Percentiles rank a stretch among this genome's conserved stretches.
Evolutionary conservation across 192 early-diverging fungal species (phyloP).

Genomic region (Phycomyces blakesleeanus): DNA sequence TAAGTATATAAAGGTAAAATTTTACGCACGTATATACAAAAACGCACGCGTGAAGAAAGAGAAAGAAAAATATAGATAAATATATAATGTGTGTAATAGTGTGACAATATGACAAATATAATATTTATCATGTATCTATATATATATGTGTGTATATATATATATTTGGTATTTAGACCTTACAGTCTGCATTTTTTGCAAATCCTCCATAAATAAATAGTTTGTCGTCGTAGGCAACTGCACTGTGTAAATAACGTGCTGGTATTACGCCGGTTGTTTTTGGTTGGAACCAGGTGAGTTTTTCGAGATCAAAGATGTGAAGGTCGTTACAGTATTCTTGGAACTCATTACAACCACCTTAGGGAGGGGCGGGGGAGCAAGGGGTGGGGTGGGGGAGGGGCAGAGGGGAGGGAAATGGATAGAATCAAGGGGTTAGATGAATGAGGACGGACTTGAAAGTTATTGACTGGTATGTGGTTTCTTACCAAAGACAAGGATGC

Average conservation of each 20-base stretch:
- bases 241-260: slow-evolving; percentile 53
- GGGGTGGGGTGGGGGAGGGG: too few species aligned
- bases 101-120: too few species aligned
- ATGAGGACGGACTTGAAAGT: background rate
- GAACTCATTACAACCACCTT: slow-evolving; percentile 52
- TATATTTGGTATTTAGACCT: slow-evolving; percentile 13
- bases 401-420: background rate
- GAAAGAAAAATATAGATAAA: too few species aligned
- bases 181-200: slow-evolving; percentile 54
- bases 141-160: background rate
- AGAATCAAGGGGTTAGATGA: background rate
- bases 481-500: slow-evolving; percentile 54
- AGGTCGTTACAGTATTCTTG: slow-evolving; percentile 59
- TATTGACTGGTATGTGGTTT: background rate
- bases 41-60: slow-evolving; percentile 1
- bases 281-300: slow-evolving; percentile 52
- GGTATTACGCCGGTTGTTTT: slow-evolving; percentile 46
- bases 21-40: too few species aligned
- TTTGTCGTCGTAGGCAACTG: slow-evolving; percentile 59
- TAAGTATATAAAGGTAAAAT: background rate
- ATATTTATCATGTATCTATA: slow-evolving; percentile 47
- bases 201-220: slow-evolving; percentile 61
- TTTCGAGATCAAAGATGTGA: slow-evolving; percentile 53
- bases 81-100: too few species aligned
- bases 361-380: too few species aligned